Percentiles rank a stretch among this genome's conserved stretches.
phyloP scores from a whole-genome alignment of 805 yeast genomes.

The Pichia phayaonensis region DNA sequence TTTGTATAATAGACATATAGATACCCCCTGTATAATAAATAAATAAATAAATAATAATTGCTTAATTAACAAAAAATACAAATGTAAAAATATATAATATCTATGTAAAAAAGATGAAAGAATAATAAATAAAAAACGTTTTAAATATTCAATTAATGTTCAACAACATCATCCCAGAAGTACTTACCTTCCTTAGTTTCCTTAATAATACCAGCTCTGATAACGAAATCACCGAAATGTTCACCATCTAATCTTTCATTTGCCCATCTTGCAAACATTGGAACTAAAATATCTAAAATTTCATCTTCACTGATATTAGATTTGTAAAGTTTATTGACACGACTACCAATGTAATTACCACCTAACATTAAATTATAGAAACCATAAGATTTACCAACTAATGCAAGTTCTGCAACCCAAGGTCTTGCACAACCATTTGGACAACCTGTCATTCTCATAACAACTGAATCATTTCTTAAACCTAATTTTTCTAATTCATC shows the following conservation, averaged over 20 bases:
- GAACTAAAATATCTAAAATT: conserved; percentile 66
- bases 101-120: background rate
- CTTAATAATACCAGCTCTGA: conserved; percentile 80
- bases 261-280: conserved; percentile 91
- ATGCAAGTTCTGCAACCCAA: conserved; percentile 93
- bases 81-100: background rate
- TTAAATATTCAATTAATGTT: conserved; percentile 36
- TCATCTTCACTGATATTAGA: conserved; percentile 89
- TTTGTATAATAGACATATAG: no score
- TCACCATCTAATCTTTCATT: conserved; percentile 85
- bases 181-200: conserved; percentile 86
- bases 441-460: conserved; percentile 98
- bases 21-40: background rate
- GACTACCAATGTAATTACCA: conserved; percentile 91
- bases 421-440: conserved; percentile 99
- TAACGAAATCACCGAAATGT: conserved; percentile 89
- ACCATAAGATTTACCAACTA: conserved; percentile 91
- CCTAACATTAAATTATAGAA: conserved; percentile 92
- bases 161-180: conserved; percentile 92
- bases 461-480: conserved; percentile 86
- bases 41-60: background rate
- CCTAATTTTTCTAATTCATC: conserved; percentile 86
- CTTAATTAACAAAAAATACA: background rate
- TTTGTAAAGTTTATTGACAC: conserved; percentile 83
- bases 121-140: background rate